phyloP scores from a whole-genome alignment of 2,329 filamentous ascomycete genomes.

The Xylaria multiplex region DNA sequence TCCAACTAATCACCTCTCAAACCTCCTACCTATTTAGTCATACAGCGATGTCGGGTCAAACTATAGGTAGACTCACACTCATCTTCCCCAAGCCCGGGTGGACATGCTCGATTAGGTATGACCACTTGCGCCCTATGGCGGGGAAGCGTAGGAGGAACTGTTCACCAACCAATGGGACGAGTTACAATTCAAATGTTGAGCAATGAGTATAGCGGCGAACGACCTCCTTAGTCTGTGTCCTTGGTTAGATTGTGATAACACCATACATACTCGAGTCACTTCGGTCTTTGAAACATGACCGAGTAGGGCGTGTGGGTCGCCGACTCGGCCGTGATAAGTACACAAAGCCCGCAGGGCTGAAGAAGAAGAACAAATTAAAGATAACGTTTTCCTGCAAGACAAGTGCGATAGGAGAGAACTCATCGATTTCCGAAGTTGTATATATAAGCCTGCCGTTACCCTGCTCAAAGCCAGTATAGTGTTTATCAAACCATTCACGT shows the following conservation, averaged over 20 bases:
- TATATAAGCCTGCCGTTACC: slow-evolving; percentile 4
- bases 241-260: slow-evolving; percentile 9
- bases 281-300: slow-evolving; percentile 12
- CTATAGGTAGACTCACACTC: slow-evolving; percentile 12
- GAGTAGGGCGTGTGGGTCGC: slow-evolving; percentile 11
- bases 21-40: slow-evolving; percentile 1
- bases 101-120: slow-evolving; percentile 42
- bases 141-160: slow-evolving; percentile 21
- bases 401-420: slow-evolving; percentile 2
- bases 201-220: background rate
- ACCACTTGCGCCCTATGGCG: slow-evolving; percentile 3
- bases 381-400: background rate
- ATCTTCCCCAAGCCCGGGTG: slow-evolving; percentile 34
- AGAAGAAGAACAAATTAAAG: slow-evolving; percentile 6
- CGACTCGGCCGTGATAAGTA: slow-evolving; percentile 12
- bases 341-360: slow-evolving; percentile 2
- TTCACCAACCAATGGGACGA: slow-evolving; percentile 21
- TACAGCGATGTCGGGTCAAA: slow-evolving; percentile 31
- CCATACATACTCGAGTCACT: slow-evolving; percentile 6
- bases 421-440: background rate
- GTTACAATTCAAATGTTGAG: slow-evolving; percentile 16
- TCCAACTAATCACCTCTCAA: background rate
- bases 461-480: background rate
- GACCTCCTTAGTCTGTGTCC: background rate
- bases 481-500: slow-evolving; percentile 1